Evolutionary conservation across 176 grass and related monocot genomes (phyloP), one percentile per base, ranked within the genome.

Genomic region (Aegilops longissima): DNA sequence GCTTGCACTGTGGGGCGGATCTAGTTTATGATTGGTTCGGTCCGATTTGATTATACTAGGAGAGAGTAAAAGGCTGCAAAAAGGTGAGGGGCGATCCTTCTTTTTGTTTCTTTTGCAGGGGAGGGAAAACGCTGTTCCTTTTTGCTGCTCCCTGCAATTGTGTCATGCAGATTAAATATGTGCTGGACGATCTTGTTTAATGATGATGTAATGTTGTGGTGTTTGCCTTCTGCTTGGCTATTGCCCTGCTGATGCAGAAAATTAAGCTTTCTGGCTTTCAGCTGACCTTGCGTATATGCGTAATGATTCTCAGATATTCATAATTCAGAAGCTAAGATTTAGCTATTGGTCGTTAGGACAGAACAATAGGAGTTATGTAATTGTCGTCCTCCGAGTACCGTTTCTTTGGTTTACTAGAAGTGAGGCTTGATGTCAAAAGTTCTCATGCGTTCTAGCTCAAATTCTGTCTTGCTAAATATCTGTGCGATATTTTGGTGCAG

Each of bases 401-500:
- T 84, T 90, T 64, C 25, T 67, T 89, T 87, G 70, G 47, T 83
- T 80, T 79, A 49, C 8, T 73, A 44, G 25, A 86, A 38, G 36
- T 77, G 1, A 80, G 24, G 9, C 30, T 77, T 64, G 58, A 76
- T 66, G 54, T 66, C 17, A 7, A 71, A 69, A 38, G n/a, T 54
- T 35, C 3, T 77, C 70, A 20, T 61, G n/a, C 14, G 16, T 73
- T 52, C 66, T 45, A 69, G 62, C 78, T 71, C 25, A 17, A 61
- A 80, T 75, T 25, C 25, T 74, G 17, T 25, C 67, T 16, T 25
- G 68, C 35, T 81, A 76, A 36, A 71, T 35, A 54, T 85, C 16
- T 33, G 33, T n/a, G 5, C 24, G 12, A 45, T 78, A n/a, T 88
- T 88, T 61, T 86, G 61, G 4, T 93, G 89, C 90, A 99, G 97